These are phyloP conservation scores for Hemisphaericaspora xylofermentans DNA, from an alignment of 1,139 yeast species.

Conservation along the genomic window DNA sequence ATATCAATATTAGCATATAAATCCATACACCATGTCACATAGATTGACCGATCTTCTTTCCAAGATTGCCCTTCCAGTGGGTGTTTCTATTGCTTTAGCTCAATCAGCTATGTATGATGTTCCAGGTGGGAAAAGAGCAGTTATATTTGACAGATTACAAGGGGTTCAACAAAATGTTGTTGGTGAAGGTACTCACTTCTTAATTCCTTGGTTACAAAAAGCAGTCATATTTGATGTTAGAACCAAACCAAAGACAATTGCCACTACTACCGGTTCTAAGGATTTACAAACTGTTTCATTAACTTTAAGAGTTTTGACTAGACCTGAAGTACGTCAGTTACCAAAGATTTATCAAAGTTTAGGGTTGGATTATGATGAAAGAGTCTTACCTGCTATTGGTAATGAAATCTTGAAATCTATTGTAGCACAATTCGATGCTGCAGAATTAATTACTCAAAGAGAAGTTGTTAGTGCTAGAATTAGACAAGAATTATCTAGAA, in stretches of 20 bases:
- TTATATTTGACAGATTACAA: constrained; percentile 83
- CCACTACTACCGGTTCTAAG: constrained; percentile 95
- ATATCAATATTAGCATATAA: too few species aligned
- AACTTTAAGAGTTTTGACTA: constrained; percentile 88
- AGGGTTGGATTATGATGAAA: constrained; percentile 94
- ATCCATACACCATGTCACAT: constrained; percentile 30
- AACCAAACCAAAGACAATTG: constrained; percentile 86
- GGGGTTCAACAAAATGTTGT: constrained; percentile 87
- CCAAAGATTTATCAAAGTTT: constrained; percentile 87
- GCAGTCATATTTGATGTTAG: constrained; percentile 90
- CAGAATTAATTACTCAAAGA: constrained; percentile 95
- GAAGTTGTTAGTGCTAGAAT: constrained; percentile 91
- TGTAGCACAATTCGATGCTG: constrained; percentile 98
- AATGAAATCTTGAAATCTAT: constrained; percentile 93
- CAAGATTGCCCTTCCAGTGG: constrained; percentile 66
- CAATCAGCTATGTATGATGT: constrained; percentile 88
- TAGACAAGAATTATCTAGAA: constrained; percentile 77
- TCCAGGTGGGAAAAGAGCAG: constrained; percentile 94
- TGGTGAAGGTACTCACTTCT: constrained; percentile 96
- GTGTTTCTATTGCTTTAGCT: constrained; percentile 62
- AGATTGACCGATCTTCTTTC: constrained; percentile 41
- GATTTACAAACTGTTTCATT: constrained; percentile 94
- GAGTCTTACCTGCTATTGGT: constrained; percentile 95
- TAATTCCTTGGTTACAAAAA: constrained; percentile 93
- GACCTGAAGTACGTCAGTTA: constrained; percentile 83